Evolutionary conservation across 78 protist species (phyloP).

Genomic region (Dictyostelium citrinum): DNA sequence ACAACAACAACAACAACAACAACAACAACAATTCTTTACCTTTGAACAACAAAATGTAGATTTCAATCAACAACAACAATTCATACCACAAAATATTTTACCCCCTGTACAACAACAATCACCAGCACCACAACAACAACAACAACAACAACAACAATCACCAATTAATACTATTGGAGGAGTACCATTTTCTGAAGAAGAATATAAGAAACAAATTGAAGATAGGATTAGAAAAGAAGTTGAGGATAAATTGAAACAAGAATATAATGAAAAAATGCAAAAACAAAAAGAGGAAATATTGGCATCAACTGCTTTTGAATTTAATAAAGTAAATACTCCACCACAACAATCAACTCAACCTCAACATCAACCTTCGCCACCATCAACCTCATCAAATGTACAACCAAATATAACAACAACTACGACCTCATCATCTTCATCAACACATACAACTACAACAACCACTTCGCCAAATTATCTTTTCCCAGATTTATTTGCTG

Average conservation of each 20-base stretch:
- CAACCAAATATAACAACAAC: conserved; percentile 14
- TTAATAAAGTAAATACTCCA: not conserved
- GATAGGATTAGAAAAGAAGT: conserved; percentile 71
- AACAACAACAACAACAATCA: not conserved
- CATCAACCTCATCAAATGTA: not conserved
- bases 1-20: conserved; percentile 7
- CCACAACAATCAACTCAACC: not conserved
- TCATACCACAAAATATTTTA: not conserved
- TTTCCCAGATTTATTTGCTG: conserved; percentile 35
- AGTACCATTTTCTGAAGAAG: conserved; percentile 50
- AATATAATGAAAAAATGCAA: conserved; percentile 32
- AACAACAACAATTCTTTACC: conserved; percentile 13
- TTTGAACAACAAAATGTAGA: conserved; percentile 41
- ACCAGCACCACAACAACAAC: not conserved
- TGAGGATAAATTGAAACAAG: conserved; percentile 34
- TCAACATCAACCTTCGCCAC: not conserved
- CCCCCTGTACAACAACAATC: not conserved
- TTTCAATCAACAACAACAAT: not conserved
- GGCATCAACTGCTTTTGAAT: not conserved
- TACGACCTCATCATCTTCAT: not conserved
- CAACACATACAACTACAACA: not conserved
- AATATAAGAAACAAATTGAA: conserved; percentile 51
- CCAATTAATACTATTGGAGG: not conserved
- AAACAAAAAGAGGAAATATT: not conserved
- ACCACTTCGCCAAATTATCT: not conserved